Percentiles rank a stretch among this genome's conserved stretches.
Evolutionary conservation across 768 basidiomycete species (phyloP).

Genomic region (Harrya chromipes): DNA sequence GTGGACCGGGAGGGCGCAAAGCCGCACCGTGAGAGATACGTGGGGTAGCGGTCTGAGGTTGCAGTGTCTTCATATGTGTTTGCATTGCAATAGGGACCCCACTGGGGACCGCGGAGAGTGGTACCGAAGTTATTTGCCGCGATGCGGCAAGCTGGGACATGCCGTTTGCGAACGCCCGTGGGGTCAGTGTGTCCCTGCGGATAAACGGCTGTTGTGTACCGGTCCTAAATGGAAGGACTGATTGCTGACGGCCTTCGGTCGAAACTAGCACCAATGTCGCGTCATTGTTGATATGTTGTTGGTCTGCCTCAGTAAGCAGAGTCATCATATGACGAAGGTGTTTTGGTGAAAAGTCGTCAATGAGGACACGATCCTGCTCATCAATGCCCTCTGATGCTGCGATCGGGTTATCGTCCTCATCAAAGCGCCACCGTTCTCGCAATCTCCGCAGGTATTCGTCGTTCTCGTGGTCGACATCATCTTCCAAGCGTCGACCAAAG

Average conservation of each 20-base stretch:
- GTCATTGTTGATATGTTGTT: slow-evolving; percentile 49
- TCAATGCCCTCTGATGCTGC: slow-evolving; percentile 58
- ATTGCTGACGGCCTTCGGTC: slow-evolving; percentile 49
- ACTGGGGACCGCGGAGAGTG: slow-evolving; percentile 32
- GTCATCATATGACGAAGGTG: slow-evolving; percentile 55
- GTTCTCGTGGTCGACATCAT: slow-evolving; percentile 22
- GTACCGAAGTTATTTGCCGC: slow-evolving; percentile 19
- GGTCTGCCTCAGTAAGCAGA: slow-evolving; percentile 54
- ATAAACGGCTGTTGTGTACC: slow-evolving; percentile 29
- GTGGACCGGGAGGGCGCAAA: slow-evolving; percentile 32
- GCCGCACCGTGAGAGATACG: slow-evolving; percentile 52
- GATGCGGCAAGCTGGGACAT: slow-evolving; percentile 23
- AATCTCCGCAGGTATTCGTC: slow-evolving; percentile 43
- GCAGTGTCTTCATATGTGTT: slow-evolving; percentile 61
- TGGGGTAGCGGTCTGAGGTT: slow-evolving; percentile 45
- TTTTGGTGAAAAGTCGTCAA: slow-evolving; percentile 69
- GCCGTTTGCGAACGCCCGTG: slow-evolving; percentile 24
- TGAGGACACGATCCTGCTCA: slow-evolving; percentile 63
- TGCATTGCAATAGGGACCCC: slow-evolving; percentile 58
- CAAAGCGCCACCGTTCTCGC: slow-evolving; percentile 65
- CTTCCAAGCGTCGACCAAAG: slow-evolving; percentile 29
- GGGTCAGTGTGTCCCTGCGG: slow-evolving; percentile 25
- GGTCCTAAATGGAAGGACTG: slow-evolving; percentile 47
- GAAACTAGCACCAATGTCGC: slow-evolving; percentile 41
- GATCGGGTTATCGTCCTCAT: slow-evolving; percentile 58